These are phyloP conservation scores for Lagerstroemia fauriei DNA, from an alignment of 441 rosid species.

Conservation along the genomic window DNA sequence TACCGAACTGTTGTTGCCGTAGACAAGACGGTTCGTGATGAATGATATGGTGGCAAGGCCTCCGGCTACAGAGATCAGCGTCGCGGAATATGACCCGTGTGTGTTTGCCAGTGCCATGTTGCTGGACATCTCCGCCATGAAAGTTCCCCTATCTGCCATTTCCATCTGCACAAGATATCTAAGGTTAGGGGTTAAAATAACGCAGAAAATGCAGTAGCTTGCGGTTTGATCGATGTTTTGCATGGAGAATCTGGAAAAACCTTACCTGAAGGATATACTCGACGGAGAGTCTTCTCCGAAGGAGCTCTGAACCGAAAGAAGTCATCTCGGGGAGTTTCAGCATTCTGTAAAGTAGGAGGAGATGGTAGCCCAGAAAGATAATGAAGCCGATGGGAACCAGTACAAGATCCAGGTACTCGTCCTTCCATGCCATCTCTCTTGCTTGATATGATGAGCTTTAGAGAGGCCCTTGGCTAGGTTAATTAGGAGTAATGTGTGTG, in stretches of 20 bases:
- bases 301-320: not conserved
- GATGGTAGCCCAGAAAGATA: not conserved
- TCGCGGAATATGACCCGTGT: not conserved
- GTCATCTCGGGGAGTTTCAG: not conserved
- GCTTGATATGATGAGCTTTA: no score
- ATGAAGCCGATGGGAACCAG: not conserved
- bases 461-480: no score
- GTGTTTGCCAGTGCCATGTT: not conserved
- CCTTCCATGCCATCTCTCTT: not conserved
- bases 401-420: not conserved
- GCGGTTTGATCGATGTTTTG: no score
- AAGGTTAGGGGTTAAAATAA: no score
- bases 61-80: not conserved
- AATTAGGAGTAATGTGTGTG: no score
- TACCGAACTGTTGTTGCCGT: not conserved
- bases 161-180: not conserved
- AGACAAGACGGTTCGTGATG: not conserved
- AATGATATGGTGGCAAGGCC: not conserved
- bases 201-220: no score
- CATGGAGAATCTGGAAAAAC: no score
- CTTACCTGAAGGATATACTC: not conserved
- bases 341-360: not conserved
- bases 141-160: not conserved
- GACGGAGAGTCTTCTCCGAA: not conserved
- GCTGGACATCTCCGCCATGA: not conserved